Percentiles rank a stretch among this genome's conserved stretches.
Evolutionary conservation across 1,284 basidiomycete genomes (phyloP).

Genomic region (Ustilago sp.): DNA sequence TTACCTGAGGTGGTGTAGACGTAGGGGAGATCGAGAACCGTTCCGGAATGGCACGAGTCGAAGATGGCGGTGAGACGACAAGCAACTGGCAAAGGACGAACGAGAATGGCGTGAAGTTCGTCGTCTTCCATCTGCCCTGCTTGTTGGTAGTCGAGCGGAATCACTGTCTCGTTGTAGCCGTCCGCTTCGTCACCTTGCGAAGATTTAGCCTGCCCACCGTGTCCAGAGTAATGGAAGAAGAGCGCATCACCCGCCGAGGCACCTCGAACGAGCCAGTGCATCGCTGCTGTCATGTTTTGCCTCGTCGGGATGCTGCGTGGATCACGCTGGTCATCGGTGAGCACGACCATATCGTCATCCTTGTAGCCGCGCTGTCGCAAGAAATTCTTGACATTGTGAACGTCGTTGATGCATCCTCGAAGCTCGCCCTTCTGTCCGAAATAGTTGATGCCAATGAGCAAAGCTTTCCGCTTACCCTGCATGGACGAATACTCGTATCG

Average conservation of each 20-base stretch:
- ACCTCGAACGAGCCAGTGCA: conserved; percentile 68
- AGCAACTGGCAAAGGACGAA: conserved; percentile 64
- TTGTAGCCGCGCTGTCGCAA: conserved; percentile 66
- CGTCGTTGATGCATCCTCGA: conserved; percentile 69
- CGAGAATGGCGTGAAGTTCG: conserved; percentile 67
- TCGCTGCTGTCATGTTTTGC: conserved; percentile 68
- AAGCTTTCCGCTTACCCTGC: conserved; percentile 67
- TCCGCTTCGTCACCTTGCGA: conserved; percentile 68
- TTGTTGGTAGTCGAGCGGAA: conserved; percentile 67
- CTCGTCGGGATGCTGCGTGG: conserved; percentile 66
- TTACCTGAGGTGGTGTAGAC: conserved; percentile 89
- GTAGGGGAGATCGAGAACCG: conserved; percentile 68
- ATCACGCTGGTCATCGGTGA: conserved; percentile 65
- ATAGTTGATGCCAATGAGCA: conserved; percentile 69
- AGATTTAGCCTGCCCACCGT: conserved; percentile 68
- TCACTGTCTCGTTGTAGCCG: conserved; percentile 69
- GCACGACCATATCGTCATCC: conserved; percentile 68
- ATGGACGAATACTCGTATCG: conserved; percentile 67
- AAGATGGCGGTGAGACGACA: conserved; percentile 49
- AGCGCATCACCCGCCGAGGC: conserved; percentile 67
- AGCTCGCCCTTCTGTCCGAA: conserved; percentile 60
- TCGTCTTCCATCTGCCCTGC: conserved; percentile 69
- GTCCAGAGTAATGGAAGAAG: conserved; percentile 69
- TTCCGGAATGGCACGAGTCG: conserved; percentile 69
- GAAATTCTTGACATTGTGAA: conserved; percentile 67